Percentiles rank a stretch among this genome's conserved stretches.
These are phyloP conservation scores for Tetraselmis striata DNA, from an alignment of 139 green algal genomes.

Conservation along the genomic window DNA sequence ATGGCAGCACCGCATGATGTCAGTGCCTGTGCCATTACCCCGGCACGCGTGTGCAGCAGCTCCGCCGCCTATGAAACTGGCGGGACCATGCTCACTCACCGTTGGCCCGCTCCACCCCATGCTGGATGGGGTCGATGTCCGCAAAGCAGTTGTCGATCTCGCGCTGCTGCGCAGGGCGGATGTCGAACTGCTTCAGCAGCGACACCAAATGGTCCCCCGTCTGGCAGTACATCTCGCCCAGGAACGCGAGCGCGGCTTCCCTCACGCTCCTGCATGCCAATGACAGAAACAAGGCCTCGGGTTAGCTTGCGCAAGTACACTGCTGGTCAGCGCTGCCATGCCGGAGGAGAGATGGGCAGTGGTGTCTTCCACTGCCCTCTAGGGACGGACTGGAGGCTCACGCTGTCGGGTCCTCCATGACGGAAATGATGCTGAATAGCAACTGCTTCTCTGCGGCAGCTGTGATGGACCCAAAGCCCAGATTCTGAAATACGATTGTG, in stretches of 20 bases:
- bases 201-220: background rate
- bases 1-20: too few relatives aligned
- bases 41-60: too few relatives aligned
- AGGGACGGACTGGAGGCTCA: too few relatives aligned
- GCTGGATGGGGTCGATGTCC: background rate
- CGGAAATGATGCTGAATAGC: background rate
- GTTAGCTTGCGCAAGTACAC: too few relatives aligned
- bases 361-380: too few relatives aligned
- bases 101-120: background rate
- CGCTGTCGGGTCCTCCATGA: background rate
- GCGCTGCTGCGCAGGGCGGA: background rate
- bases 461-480: background rate
- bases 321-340: too few relatives aligned
- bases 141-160: background rate
- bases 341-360: too few relatives aligned
- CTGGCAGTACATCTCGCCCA: background rate
- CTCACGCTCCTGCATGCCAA: background rate
- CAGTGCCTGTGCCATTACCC: too few relatives aligned
- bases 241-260: background rate
- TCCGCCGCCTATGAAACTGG: too few relatives aligned
- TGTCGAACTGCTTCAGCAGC: background rate
- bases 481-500: background rate
- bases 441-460: background rate
- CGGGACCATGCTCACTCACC: too few relatives aligned
- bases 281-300: too few relatives aligned